Base-by-base conservation (phyloP, 1,139 yeast genomes). In the Candida anutae region DNA sequence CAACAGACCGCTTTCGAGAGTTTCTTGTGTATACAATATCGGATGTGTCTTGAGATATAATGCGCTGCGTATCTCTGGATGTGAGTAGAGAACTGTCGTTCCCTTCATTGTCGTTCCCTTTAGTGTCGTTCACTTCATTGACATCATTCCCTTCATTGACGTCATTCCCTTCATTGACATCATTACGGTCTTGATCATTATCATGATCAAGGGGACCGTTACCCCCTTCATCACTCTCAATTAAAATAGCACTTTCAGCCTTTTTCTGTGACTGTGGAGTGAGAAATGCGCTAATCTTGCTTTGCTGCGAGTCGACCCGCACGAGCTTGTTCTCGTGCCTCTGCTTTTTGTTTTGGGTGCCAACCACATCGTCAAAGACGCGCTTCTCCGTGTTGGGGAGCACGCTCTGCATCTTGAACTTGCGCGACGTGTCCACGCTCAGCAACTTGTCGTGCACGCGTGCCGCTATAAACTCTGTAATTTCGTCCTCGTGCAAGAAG, bases 401-500 rank as follows among this genome's bases (percentile, higher is more conserved):
- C 0, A 76, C 55, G 2, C 76, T 67, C 42, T 83, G 93, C 0
- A 90, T 69, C 33, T 73, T 66, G 48, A 77, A 88, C 4, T 73
- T 69, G 26, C 96, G 62, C 2, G 87, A 70, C 0, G 76, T 62
- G 40, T 87, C 95, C 6, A 75, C 66, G n/a, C 60, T 58, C 1
- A 74, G 56, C 18, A 90, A 57, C 1, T 60, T 47, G 3, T 54
- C 57, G 31, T 76, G 78, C 0, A 88, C 48, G 6, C 54, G 45
- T 0, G 53, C 50, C 17, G 79, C 64, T 1, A 90, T 62, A 15
- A 50, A 40, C 23, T 79, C 87, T 5, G 84, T 69, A 14, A 93
- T 83, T 46, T 87, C 97, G 30, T 82, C 94, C 45, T 93, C 97
- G 46, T 77, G 55, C 21, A 90, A 57, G 48, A 93, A 87, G 28